Evolutionary conservation across 345 rosid genomes (phyloP).

Genomic region (Hibiscus trionum): DNA sequence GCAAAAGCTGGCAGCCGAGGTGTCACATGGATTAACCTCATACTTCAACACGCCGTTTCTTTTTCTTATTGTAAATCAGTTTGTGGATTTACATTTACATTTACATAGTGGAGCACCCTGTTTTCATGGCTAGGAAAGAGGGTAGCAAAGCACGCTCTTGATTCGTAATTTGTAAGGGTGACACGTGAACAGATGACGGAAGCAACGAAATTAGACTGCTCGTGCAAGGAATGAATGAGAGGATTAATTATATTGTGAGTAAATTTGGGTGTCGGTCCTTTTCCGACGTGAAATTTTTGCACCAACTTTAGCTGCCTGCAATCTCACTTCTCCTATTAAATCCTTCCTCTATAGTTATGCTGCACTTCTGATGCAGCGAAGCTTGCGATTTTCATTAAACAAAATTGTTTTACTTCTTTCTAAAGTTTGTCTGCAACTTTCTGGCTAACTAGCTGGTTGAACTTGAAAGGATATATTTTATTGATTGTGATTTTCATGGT

Average conservation of each 20-base stretch:
- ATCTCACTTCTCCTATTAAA: not conserved
- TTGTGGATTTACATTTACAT: too few relatives aligned
- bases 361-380: not conserved
- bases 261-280: constrained; percentile 1
- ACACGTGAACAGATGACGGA: not conserved
- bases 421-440: not conserved
- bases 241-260: not conserved
- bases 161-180: not conserved
- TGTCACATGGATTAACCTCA: too few relatives aligned
- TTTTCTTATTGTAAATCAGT: too few relatives aligned
- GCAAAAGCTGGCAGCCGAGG: too few relatives aligned
- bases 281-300: not conserved
- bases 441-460: too few relatives aligned
- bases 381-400: not conserved
- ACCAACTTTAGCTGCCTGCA: not conserved
- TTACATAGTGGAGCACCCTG: not conserved
- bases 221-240: not conserved
- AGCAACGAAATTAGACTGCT: not conserved
- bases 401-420: not conserved
- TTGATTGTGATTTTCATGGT: too few relatives aligned
- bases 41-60: too few relatives aligned
- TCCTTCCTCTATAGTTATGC: not conserved
- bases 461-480: too few relatives aligned
- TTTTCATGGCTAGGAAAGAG: not conserved
- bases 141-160: not conserved